Conservation (phyloP, 768 basidiomycete species). For the Boletus pseudopeckii region DNA sequence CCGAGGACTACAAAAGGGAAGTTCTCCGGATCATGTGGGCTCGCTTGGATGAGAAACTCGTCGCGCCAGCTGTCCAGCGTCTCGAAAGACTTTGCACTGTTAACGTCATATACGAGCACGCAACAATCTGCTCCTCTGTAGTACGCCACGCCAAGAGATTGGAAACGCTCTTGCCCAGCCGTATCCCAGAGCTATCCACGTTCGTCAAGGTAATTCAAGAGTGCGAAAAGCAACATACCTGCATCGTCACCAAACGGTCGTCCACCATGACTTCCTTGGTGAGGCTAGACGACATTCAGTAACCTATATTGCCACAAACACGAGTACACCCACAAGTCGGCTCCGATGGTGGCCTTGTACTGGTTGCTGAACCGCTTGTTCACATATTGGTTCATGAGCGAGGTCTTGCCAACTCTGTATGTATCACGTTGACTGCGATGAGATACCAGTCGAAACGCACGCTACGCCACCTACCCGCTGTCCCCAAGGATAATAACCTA, state of each 20-base stretch:
- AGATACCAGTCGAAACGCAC: constrained; percentile 6
- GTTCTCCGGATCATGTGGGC: constrained; percentile 98
- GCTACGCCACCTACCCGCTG: constrained; percentile 65
- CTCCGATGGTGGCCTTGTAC: constrained; percentile 99
- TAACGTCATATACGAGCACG: constrained; percentile 98
- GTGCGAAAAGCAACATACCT: constrained; percentile 50
- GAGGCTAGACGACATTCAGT: constrained; percentile 47
- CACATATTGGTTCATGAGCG: constrained; percentile 99
- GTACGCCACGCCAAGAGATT: constrained; percentile 97
- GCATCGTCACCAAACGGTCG: constrained; percentile 97
- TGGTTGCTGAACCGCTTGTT: constrained; percentile 99
- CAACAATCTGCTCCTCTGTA: constrained; percentile 99
- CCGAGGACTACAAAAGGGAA: constrained; percentile 99
- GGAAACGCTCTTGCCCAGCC: constrained; percentile 99
- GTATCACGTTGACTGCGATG: constrained; percentile 1
- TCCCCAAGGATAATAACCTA: constrained; percentile 99
- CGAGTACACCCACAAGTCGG: constrained; percentile 75
- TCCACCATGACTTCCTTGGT: constrained; percentile 99
- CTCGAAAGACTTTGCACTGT: constrained; percentile 97
- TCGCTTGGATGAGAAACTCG: constrained; percentile 98
- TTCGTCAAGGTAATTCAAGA: constrained; percentile 1
- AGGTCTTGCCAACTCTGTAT: constrained; percentile 93
- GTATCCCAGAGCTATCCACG: constrained; percentile 94
- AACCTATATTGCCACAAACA: constrained; percentile 4
- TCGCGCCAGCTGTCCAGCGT: constrained; percentile 99